Percentiles rank a stretch among this genome's conserved stretches.
These are phyloP conservation scores for Styphnolobium japonicum DNA, from an alignment of 306 rosid genomes.

Conservation along the genomic window DNA sequence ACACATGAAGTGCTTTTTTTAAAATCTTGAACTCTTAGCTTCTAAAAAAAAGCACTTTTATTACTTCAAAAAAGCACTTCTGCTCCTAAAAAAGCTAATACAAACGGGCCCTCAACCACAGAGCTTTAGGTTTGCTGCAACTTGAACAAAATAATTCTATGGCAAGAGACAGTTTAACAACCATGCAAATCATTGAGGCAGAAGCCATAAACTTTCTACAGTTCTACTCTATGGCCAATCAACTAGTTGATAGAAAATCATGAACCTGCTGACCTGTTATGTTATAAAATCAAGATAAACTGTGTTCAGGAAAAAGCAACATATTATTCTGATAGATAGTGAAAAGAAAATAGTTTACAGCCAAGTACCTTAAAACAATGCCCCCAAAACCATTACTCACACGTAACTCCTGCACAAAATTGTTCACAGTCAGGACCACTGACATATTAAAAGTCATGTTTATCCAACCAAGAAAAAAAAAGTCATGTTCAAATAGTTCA, in stretches of 20 bases:
- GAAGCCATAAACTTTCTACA: neutral
- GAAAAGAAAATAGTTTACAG: neutral
- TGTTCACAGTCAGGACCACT: conserved; percentile 25
- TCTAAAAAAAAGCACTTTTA: no score
- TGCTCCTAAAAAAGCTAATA: no score
- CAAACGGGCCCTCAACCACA: no score
- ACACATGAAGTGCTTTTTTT: no score
- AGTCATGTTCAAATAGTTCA: conserved; percentile 19
- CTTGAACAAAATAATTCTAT: neutral
- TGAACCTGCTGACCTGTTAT: neutral
- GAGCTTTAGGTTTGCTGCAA: neutral
- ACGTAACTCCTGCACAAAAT: conserved; percentile 81
- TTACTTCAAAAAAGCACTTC: no score
- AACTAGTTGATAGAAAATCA: neutral
- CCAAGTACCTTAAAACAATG: conserved; percentile 71
- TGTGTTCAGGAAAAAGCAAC: neutral
- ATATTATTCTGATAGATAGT: neutral
- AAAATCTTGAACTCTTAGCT: no score
- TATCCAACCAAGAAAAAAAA: no score
- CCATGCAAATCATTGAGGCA: neutral
- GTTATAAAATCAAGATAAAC: conserved; percentile 2
- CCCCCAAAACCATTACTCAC: conserved; percentile 94
- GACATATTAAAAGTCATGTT: conserved; percentile 14
- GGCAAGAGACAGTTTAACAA: neutral
- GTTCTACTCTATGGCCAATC: neutral